Base-by-base conservation (phyloP, 148 eudicot genomes). In the Silene uniflora region DNA sequence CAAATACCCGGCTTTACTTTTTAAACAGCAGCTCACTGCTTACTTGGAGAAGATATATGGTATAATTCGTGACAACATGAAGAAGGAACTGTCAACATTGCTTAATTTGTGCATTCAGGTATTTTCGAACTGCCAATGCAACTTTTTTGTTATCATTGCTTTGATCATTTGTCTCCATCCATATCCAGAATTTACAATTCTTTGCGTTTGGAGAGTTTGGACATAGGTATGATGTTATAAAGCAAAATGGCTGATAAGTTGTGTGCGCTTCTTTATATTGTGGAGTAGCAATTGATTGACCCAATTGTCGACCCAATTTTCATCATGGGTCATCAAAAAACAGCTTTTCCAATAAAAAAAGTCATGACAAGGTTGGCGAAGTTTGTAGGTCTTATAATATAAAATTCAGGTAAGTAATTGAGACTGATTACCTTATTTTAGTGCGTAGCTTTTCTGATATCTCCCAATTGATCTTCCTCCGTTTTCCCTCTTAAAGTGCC, bases 1-100 rank as follows among this genome's bases (percentile, higher is more conserved):
- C 56, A 95, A 92, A 79, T 90, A 95, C 78, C 99, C 99, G 47
- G 99, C 99, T 78, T 84, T 95, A 81, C 96, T 95, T 75, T 95
- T 95, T 85, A 95, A 95, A 85, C 98, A 95, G 84, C 98, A 95
- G 87, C 96, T 95, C 67, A 95, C 93, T 44, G 98, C 97, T 18
- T 92, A 95, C 67, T 91, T 92, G 63, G 98, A 95, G 86, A 95
- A 95, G 83, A 95, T 92, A 6, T 95, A 92, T 80, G 99, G 99
- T 44, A 95, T 95, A 55, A 87, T 95, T 73, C 91, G 99, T 54
- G 99, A 95, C 81, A 95, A 92, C 87, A 80, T 90, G 86, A 95
- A 95, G 85, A 89, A 79, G 75, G 98, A 95, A 80, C 79, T 95
- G 70, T 81, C 89, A 7, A 80, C 93, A 23, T 72, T 90, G 66